A percentile compares a stretch with the other conserved stretches of the same genome.
These are phyloP conservation scores for Eutypella sp. DNA, from an alignment of 2,329 filamentous ascomycete genomes.

Conservation along the genomic window DNA sequence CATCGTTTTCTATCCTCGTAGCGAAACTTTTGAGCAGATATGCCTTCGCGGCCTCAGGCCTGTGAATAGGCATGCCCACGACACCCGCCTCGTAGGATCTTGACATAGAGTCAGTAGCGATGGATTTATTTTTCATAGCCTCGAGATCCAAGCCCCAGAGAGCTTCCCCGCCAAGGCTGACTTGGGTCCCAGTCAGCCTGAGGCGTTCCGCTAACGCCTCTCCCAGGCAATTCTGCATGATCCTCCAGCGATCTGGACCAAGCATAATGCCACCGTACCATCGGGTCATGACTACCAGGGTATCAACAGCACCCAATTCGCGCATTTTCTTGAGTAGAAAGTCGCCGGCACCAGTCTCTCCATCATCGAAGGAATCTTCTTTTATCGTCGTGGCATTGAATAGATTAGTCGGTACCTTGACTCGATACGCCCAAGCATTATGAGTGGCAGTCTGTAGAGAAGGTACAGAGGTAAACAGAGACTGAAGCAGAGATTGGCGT, in stretches of 20 bases:
- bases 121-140: slow-evolving; percentile 38
- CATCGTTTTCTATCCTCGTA: slow-evolving; percentile 27
- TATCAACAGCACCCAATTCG: slow-evolving; percentile 45
- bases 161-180: slow-evolving; percentile 44
- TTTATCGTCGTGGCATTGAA: slow-evolving; percentile 32
- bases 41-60: slow-evolving; percentile 61
- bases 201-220: slow-evolving; percentile 50
- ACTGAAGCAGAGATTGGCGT: slow-evolving; percentile 39
- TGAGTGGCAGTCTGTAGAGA: slow-evolving; percentile 51
- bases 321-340: slow-evolving; percentile 51
- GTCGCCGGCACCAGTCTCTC: slow-evolving; percentile 55
- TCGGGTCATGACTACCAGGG: slow-evolving; percentile 53
- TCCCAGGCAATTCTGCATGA: slow-evolving; percentile 54
- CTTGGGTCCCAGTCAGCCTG: slow-evolving; percentile 37
- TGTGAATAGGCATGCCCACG: slow-evolving; percentile 65
- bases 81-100: slow-evolving; percentile 27
- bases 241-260: slow-evolving; percentile 56
- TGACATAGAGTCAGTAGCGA: slow-evolving; percentile 20
- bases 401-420: slow-evolving; percentile 28
- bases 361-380: slow-evolving; percentile 54
- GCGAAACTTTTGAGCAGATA: slow-evolving; percentile 59
- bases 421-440: slow-evolving; percentile 52
- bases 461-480: slow-evolving; percentile 43
- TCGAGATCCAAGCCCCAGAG: slow-evolving; percentile 58
- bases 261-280: slow-evolving; percentile 61